Evolutionary conservation across 1,139 yeast species (phyloP), one percentile per base, ranked within the genome.

Genomic region (Zygoascus meyerae): DNA sequence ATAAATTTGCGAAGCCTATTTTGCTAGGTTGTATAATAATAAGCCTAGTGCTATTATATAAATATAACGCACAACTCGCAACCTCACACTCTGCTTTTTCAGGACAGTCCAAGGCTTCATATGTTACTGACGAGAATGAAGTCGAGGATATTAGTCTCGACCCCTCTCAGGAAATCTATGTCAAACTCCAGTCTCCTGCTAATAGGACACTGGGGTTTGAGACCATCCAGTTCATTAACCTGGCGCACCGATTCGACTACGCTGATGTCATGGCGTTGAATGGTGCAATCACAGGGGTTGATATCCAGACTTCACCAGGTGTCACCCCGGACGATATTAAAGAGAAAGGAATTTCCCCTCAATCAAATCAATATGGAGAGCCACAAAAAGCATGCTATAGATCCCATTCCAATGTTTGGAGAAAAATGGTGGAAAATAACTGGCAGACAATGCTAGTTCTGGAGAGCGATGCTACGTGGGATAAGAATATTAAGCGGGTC

Each of bases 141-240:
- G 26, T 4, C 26, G 26, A 21, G 26, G 7, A 21, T 7, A 21
- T 21, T 7, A 21, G 26, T 21, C 26, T 21, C 26, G 26, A 21
- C 7, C 7, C 26, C 12, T 6, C 39, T 15, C 31, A 34, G 3
- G 37, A 35, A 9, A 17, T 40, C 17, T 32, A 12, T 5, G 43
- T 33, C 26, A 34, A 34, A 7, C 35, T 45, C 14, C 26, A 35
- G 11, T 40, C 45, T 21, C 47, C 50, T 17, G 50, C 45, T 7
- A 54, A 54, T 36, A 26, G 45, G 2, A 54, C 57, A 1, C 49
- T 54, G 2, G 57, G 57, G 2, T 54, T 54, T 42, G 42, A 46
- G 11, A 34, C 50, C 9, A 50, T 54, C 15, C 32, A 36, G 32
- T 54, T 51, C 41, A 46, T 54, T 30, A 54, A 54, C 39, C 42